Conservation (phyloP, 768 basidiomycete species). For the Dacryopinax primogenitus region DNA sequence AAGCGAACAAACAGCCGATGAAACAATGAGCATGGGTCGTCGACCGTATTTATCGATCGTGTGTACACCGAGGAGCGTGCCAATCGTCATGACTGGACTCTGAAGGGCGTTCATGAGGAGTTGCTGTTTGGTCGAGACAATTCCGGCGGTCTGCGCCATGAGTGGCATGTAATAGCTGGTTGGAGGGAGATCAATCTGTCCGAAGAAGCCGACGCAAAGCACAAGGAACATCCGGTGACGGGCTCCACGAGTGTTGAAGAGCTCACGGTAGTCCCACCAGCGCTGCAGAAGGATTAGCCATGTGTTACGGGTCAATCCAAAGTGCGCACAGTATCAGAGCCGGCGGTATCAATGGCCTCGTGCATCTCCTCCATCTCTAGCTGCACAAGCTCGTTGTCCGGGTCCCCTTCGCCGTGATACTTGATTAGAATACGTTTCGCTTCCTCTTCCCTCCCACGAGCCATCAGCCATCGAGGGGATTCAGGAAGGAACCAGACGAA, state of each 20-base stretch:
- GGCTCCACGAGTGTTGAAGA: conserved; percentile 19
- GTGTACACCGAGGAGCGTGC: conserved; percentile 27
- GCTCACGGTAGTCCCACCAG: conserved; percentile 8
- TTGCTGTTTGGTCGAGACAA: conserved; percentile 23
- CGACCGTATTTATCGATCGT: conserved; percentile 27
- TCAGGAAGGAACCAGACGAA: conserved; percentile 65
- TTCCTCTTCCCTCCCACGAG: conserved; percentile 21
- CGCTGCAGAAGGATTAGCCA: conserved; percentile 12
- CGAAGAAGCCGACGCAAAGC: conserved; percentile 22
- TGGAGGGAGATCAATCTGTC: conserved; percentile 21
- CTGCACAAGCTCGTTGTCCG: conserved; percentile 20
- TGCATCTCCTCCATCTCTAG: conserved; percentile 23
- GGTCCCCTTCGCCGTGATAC: conserved; percentile 16
- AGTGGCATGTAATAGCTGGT: conserved; percentile 25
- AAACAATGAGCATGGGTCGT: conserved; percentile 26
- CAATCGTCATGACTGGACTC: conserved; percentile 27
- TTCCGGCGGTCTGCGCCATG: conserved; percentile 28
- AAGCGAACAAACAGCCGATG: conserved; percentile 22
- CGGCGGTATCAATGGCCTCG: conserved; percentile 19
- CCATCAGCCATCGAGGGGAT: conserved; percentile 48
- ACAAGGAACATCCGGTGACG: conserved; percentile 18
- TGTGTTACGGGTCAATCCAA: conserved; percentile 4
- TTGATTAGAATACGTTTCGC: conserved; percentile 21
- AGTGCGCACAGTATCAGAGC: conserved; percentile 16
- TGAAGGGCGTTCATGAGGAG: conserved; percentile 24